These are phyloP conservation scores for Calocybe gambosa DNA, from an alignment of 1,284 basidiomycete genomes.

Conservation along the genomic window DNA sequence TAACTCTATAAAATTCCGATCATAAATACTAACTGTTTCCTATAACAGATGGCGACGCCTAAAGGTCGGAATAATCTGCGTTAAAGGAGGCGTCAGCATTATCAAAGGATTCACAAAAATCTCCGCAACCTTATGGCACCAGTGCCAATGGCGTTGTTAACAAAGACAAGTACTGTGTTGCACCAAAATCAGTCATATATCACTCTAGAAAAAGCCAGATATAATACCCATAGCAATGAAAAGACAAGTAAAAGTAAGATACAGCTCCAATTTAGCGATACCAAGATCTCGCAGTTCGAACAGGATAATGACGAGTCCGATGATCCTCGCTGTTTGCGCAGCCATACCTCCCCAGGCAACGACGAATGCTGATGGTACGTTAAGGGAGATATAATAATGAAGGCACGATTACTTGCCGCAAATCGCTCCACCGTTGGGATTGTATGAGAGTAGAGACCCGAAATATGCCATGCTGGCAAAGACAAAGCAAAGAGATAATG, in stretches of 20 bases:
- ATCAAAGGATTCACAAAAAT: neutral
- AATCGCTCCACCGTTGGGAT: conserved; percentile 22
- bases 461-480: conserved; percentile 40
- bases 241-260: conserved; percentile 29
- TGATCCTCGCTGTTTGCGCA: conserved; percentile 34
- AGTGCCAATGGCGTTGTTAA: conserved; percentile 35
- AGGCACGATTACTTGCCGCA: conserved; percentile 32
- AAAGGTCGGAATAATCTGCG: neutral
- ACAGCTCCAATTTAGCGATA: conserved; percentile 29
- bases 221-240: conserved; percentile 33
- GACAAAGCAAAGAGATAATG: conserved; percentile 38
- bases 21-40: conserved; percentile 9
- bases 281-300: conserved; percentile 33
- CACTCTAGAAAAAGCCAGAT: neutral
- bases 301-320: conserved; percentile 38
- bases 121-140: conserved; percentile 30
- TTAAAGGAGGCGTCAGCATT: neutral
- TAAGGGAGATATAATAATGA: neutral
- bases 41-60: conserved; percentile 9
- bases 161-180: conserved; percentile 35
- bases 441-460: conserved; percentile 34
- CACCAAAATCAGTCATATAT: conserved; percentile 1
- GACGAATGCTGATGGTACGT: conserved; percentile 34
- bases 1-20: neutral
- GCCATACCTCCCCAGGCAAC: conserved; percentile 45